Conservation (phyloP, 495 filamentous ascomycete species). For the Paragyromitra xinjiangensis region DNA sequence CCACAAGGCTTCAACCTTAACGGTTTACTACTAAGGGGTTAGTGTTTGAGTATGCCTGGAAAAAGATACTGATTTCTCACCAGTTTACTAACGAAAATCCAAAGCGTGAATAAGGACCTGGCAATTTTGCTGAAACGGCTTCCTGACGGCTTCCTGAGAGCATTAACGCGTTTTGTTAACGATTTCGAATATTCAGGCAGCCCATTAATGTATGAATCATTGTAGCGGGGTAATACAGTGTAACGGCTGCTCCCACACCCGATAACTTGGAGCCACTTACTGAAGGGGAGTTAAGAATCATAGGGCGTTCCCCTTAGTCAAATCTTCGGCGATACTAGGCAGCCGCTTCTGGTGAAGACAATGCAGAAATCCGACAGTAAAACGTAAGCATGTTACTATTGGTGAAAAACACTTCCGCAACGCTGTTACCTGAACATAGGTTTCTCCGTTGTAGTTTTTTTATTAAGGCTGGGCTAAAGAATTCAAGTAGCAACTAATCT, state of each 20-base stretch:
- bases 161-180: constrained; percentile 1
- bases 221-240: constrained; percentile 29
- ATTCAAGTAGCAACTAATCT: too few species aligned
- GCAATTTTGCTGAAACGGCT: constrained; percentile 1
- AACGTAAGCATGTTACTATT: background rate
- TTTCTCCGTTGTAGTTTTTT: too few species aligned
- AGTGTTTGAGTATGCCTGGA: background rate
- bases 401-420: background rate
- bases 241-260: constrained; percentile 1
- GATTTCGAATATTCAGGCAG: constrained; percentile 11
- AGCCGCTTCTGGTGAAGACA: background rate
- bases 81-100: background rate
- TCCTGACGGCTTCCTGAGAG: background rate
- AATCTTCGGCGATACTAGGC: background rate
- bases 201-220: background rate
- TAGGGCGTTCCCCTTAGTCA: too few species aligned
- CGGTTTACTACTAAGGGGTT: background rate
- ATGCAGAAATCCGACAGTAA: background rate
- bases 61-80: background rate
- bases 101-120: background rate
- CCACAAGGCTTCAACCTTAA: background rate
- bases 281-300: background rate
- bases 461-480: too few species aligned
- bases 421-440: too few species aligned
- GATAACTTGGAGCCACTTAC: background rate